Conservation (phyloP, 352 stramenopile species). For the Phytophthora boehmeriae region DNA sequence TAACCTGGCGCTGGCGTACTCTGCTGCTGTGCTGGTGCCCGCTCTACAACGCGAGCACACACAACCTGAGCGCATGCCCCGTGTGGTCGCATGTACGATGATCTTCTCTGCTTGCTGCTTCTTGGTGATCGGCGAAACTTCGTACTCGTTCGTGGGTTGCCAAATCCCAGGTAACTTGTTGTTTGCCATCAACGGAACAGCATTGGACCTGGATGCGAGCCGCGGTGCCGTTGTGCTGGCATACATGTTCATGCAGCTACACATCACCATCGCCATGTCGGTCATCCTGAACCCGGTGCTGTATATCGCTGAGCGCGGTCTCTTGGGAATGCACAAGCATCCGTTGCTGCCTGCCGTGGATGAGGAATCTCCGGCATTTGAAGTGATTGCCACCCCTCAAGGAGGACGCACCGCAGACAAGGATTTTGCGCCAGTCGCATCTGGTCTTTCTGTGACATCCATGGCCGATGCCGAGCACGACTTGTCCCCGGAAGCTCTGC, state of each 20-base stretch:
- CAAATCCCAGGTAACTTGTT: constrained; percentile 60
- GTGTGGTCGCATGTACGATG: constrained; percentile 47
- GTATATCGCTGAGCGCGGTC: constrained; percentile 43
- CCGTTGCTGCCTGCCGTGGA: constrained; percentile 13
- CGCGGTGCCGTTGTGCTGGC: constrained; percentile 43
- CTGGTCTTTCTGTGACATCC: constrained; percentile 31
- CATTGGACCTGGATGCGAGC: constrained; percentile 42
- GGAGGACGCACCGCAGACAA: constrained; percentile 14
- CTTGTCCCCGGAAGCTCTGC: constrained; percentile 29
- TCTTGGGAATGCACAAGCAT: constrained; percentile 57
- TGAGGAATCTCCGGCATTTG: constrained; percentile 27
- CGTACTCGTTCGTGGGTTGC: constrained; percentile 47
- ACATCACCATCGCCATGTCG: constrained; percentile 54
- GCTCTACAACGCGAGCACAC: constrained; percentile 55
- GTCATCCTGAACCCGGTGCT: constrained; percentile 53
- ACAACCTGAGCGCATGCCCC: constrained; percentile 52
- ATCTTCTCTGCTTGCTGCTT: constrained; percentile 47
- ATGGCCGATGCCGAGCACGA: constrained; percentile 39
- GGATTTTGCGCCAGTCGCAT: constrained; percentile 11
- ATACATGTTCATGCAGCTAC: constrained; percentile 58
- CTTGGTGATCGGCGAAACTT: constrained; percentile 43
- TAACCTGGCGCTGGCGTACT: constrained; percentile 56
- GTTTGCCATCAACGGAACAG: constrained; percentile 45
- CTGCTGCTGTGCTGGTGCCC: constrained; percentile 49
- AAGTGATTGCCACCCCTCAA: constrained; percentile 18